Base-by-base conservation (phyloP, 208 protist species). In the Leishmania aethiopica region DNA sequence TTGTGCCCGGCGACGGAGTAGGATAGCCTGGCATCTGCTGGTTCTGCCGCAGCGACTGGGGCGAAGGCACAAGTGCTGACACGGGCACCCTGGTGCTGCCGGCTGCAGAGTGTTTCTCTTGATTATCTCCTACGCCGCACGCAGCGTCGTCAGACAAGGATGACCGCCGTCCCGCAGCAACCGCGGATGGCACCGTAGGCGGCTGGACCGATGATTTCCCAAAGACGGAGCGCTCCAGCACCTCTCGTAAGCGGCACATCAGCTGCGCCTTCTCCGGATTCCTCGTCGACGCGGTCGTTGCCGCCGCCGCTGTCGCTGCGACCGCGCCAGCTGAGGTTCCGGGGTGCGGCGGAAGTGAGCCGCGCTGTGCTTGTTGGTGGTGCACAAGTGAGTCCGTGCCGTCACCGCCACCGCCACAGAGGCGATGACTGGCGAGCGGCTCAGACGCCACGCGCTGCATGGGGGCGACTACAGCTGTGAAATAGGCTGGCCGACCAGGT, bases 211-310 rank as follows among this genome's bases (percentile, higher is more conserved):
- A 40, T 25, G 77, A 73, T 19, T 42, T 15, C n/a, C 22, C 62
- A 53, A 69, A 70, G 37, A 66, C 25, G 53, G 77, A 55, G 40
- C 69, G 73, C 35, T 71, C 40, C 32, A 85, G 73, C 32, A 85
- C 75, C 32, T 35, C 62, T 49, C 62, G 77, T 53, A 85, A n/a
- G 13, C 82, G 82, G 35, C 77, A 59, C 77, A 81, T 85, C 40
- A 85, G 62, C 77, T 79, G 45, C n/a, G 72, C 72, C 71, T 85
- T 85, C 25, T 81, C 77, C 0, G 55, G 28, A n/a, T 37, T 59
- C 35, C 22, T 64, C 25, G 74, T 5, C 55, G 66, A 1, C 17
- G 42, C 35, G 25, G 49, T 37, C 45, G 45, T 57, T 57, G 25
- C 70, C 66, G 37, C 17, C 17, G 40, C 19, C 66, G 13, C 40